These are phyloP conservation scores for Prunus mira DNA, from an alignment of 306 rosid genomes.

Conservation along the genomic window DNA sequence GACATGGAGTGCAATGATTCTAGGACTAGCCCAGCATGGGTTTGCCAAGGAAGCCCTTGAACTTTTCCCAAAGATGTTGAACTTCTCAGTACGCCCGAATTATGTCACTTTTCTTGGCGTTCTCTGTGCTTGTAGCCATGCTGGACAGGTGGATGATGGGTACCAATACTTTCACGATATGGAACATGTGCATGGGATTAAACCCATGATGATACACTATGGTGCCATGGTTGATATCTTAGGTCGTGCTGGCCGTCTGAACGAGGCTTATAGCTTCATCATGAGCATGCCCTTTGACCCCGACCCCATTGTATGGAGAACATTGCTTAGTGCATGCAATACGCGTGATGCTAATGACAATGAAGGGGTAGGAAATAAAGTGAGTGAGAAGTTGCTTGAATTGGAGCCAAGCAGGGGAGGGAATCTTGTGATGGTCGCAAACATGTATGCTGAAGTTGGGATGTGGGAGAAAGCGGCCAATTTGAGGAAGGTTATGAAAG, in stretches of 20 bases:
- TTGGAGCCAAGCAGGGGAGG: conserved; percentile 82
- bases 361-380: conserved; percentile 52
- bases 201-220: conserved; percentile 68
- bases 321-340: conserved; percentile 73
- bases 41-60: conserved; percentile 67
- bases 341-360: conserved; percentile 43
- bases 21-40: conserved; percentile 88
- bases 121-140: conserved; percentile 88
- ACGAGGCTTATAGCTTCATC: conserved; percentile 67
- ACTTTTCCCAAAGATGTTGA: conserved; percentile 47
- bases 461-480: conserved; percentile 84
- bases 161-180: conserved; percentile 56
- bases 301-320: conserved; percentile 73
- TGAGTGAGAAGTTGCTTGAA: conserved; percentile 57
- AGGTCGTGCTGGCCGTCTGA: conserved; percentile 67
- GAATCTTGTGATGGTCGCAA: conserved; percentile 76
- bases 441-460: conserved; percentile 77
- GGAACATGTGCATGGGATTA: conserved; percentile 63
- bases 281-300: conserved; percentile 62
- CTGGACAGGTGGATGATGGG: conserved; percentile 68
- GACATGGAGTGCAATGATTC: conserved; percentile 96
- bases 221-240: conserved; percentile 85
- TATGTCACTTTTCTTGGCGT: conserved; percentile 80
- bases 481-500: conserved; percentile 64
- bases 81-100: conserved; percentile 54